Base-by-base conservation (phyloP, 1,284 basidiomycete species). In the Pterula multifida region DNA sequence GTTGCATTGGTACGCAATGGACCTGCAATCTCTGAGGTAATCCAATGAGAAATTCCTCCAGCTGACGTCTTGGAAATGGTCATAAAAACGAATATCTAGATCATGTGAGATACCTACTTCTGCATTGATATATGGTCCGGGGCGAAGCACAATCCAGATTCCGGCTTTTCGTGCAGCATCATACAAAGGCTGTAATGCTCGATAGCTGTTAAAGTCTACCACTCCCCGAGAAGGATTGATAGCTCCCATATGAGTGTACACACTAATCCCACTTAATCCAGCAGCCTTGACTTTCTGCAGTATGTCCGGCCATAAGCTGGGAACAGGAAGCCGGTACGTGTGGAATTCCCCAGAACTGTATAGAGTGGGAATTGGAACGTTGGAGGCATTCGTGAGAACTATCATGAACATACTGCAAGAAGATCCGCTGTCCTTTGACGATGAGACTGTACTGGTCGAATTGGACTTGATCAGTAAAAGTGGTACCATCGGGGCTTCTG, bases 251-350 rank as follows among this genome's bases (percentile, higher is more conserved):
- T 82, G 79, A 0, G 72, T 75, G 59, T 89, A 90, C 22, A 89
- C 75, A 55, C 80, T 83, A 53, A 86, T 69, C 1, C 77, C 74
- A 57, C 90, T 91, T 54, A 90, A 67, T n/a, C 88, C 89, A 0
- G 84, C 80, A 1, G 86, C 88, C 56, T 86, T 85, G 56, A 80
- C 68, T 62, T 88, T 91, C 57, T 91, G 79, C 45, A 91, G 73
- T 49, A 90, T 81, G 58, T 92, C 88, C 13, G 78, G 71, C 88
- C 88, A 92, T 50, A 91, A 63, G 2, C 76, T 76, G 0, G 84
- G 85, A 0, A 89, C 81, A 1, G 89, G 89, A 1, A 90, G 67
- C 19, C 89, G 76, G 67, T 84, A 92, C 0, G 88, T 79, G 58
- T 91, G 88, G 60, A 91, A 89, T 62, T 91, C 89, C 39, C 86